Evolutionary conservation across 2,329 filamentous ascomycete species (phyloP), one percentile per base, ranked within the genome.

Genomic region (Colletotrichum lini): DNA sequence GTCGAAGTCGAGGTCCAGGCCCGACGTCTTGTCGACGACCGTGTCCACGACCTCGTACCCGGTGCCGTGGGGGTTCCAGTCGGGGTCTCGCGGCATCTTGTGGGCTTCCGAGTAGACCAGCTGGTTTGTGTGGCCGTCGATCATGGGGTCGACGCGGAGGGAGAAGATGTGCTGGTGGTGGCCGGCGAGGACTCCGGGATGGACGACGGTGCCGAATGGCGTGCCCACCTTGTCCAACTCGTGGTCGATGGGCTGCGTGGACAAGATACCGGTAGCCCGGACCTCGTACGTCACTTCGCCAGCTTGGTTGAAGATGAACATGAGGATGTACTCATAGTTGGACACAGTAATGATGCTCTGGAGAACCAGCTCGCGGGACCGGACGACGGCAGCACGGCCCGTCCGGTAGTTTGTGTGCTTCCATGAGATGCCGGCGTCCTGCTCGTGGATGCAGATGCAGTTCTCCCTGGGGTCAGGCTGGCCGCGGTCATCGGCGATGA

Each of bases 151-250:
- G 15, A 92, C 83, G 10, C 90, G 87, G 6, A 91, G 84, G 4
- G 88, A 91, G 82, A 95, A 94, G 79, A 94, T 92, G 80, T 95
- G 93, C 78, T 95, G 93, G 77, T 95, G 93, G 80, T 93, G 61
- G 23, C 66, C 47, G 7, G 70, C 66, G 10, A 70, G 56, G 0
- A 89, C 88, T 2, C 90, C 90, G 0, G 87, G 85, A 12, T 86
- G 84, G 1, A 93, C 91, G 2, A 92, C 86, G 65, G 89, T 93
- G 42, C 88, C 88, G 75, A 85, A 90, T 2, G 82, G 81, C 38
- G 82, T 82, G 2, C 78, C 76, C 1, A 82, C 85, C 73, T 87
- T 86, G 50, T 86, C 85, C 1, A 85, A 78, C 47, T 89, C 86
- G 63, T 90, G 89, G 74, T 89, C 86, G 59, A 90, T 82, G 1